Base-by-base conservation (phyloP, 2,329 filamentous ascomycete genomes). In the Onygenales sp. region DNA sequence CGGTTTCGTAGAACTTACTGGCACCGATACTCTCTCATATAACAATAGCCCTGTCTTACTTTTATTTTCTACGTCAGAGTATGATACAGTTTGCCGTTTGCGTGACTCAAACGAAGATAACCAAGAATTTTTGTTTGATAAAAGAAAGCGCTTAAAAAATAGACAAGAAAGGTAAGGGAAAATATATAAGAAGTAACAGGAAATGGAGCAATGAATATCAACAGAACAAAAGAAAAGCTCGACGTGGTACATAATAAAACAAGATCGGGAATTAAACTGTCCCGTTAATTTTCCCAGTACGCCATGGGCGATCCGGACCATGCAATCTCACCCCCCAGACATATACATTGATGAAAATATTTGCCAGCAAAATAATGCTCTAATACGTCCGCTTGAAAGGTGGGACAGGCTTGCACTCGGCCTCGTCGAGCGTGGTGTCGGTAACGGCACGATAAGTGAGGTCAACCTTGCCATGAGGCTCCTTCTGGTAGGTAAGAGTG, bases 401-500 rank as follows among this genome's bases (percentile, higher is more conserved):
- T 63, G 92, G 91, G 56, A 98, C 89, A 60, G 88, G 77, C 81
- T 93, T 90, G 84, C 93, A 97, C 81, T 98, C 93, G 64, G 81
- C 84, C 82, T 95, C 91, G 66, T 97, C 93, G 62, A 98, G 78
- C 31, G 93, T 97, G 58, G 81, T 84, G 61, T 79, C 80, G 58
- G 87, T 86, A 57, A 98, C 93, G 59, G 79, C 78, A 72, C 93
- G 83, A 82, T 97, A 97, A 58, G 82, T 78, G 58, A 97, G 78
- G 57, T 97, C 86, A 53, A 93, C 83, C 76, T 89, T 83, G 68
- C 86, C 87, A 66, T 97, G 92, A 36, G 91, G 88, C 68, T 85
- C 71, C 85, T 89, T 94, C 81, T 98, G 93, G 86, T 86, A 98
- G 61, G 86, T 89, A 57, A 98, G 82, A 45, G 89, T 95, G 82